Base-by-base conservation (phyloP, 805 yeast genomes). In the Saturnispora hagleri region DNA sequence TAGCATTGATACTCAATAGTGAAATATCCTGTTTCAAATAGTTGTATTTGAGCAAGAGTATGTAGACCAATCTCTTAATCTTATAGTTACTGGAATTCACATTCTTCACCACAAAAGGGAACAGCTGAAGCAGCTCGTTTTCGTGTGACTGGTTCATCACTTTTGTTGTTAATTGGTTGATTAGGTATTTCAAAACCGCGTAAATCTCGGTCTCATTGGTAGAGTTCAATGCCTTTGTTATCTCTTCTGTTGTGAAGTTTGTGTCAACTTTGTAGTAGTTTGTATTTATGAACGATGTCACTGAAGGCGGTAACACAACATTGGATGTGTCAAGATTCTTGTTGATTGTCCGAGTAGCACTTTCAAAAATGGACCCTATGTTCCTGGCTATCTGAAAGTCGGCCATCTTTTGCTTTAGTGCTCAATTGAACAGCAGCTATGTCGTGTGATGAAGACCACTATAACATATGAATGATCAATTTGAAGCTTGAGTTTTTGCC, bases 11-110 rank as follows among this genome's bases (percentile, higher is more conserved):
- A 1, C 96, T 81, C 45, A 93, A 72, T 20, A 93, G 74, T 2
- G 98, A 93, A n/a, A 87, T 76, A 64, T 90, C 96, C 9, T 93
- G 96, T 58, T 88, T 90, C 51, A 73, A 66, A 55, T 88, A 95
- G 24, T 96, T 93, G 64, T 80, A 89, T 51, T 86, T 74, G 43
- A 82, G 70, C 47, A 93, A 69, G 58, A 87, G 88, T 1, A 84
- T 73, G 67, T 87, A 80, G 2, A 89, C 96, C 63, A 91, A 73
- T 58, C 84, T 80, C 54, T 87, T 79, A 28, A 88, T 77, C 55
- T 81, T 84, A 38, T 79, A 62, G 51, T 81, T 79, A 5, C 73
- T 58, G 18, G 91, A 82, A 6, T 88, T 85, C 35, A 90, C 81
- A 65, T 89, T 89, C 66, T 90, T 91, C 52, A 93, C 84, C 5